Base-by-base conservation (phyloP, 345 rosid species). In the Microthlaspi erraticum region DNA sequence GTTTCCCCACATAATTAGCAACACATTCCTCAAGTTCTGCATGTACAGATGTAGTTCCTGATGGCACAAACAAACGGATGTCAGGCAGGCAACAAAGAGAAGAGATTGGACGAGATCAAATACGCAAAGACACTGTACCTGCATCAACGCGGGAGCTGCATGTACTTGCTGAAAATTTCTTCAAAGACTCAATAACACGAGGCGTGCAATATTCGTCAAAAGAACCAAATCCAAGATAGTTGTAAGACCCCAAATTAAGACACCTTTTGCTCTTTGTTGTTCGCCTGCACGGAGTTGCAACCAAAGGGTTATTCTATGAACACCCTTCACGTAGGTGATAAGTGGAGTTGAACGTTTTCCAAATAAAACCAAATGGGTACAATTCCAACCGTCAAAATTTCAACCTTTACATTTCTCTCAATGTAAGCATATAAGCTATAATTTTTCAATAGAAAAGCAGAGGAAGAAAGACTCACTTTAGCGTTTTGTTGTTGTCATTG, bases 161-260 rank as follows among this genome's bases (percentile, higher is more conserved):
- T 14, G 97, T 94, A 71, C 97, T 88, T 0, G 99, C 80, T 12
- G 93, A 86, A 80, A 80, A 94, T 67, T 72, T 84, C 78, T 83
- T 88, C 68, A 94, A 75, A 10, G 91, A 68, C 71, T 89, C 88
- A 13, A 94, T 94, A 9, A 70, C 99, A 64, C 96, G 91, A 23
- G 96, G 97, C 0, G 95, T 94, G 73, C 97, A 94, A 74, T 94
- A 94, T 68, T 94, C 99, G 85, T 94, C 99, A 5, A 86, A 81
- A 10, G 97, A 92, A 49, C 95, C 96, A 78, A 94, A 94, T 7
- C 99, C 99, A 67, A 94, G 96, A 79, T 94, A 94, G 62, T 94
- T 94, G 84, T 94, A 94, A 4, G 97, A 91, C 4, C 97, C 99
- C 86, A 94, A 74, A 78, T 94, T 94, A 48, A 94, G 94, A 64